phyloP scores from a whole-genome alignment of 2,329 filamentous ascomycete species.

The Xylogone sp. region DNA sequence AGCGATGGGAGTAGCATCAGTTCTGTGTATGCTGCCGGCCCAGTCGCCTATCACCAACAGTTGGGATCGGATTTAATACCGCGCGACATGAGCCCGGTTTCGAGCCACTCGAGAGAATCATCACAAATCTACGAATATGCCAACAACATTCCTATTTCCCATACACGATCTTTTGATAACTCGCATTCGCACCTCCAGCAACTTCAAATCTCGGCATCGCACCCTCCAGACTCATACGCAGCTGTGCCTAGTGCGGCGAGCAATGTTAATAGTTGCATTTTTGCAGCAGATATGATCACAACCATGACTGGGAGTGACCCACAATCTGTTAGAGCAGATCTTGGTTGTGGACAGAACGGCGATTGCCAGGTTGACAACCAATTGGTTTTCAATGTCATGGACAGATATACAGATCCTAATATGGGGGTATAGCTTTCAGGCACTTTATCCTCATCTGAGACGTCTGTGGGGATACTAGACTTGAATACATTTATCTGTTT shows the following conservation, averaged over 20 bases:
- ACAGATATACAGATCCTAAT: conserved; percentile 32
- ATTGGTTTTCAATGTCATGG: conserved; percentile 39
- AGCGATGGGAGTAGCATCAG: conserved; percentile 15
- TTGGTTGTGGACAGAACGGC: conserved; percentile 34
- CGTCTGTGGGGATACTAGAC: too few relatives aligned
- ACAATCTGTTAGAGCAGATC: conserved; percentile 32
- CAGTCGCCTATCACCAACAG: conserved; percentile 11
- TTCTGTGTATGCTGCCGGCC: conserved; percentile 6
- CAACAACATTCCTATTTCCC: conserved; percentile 12
- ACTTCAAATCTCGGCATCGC: conserved; percentile 6
- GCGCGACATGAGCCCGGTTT: conserved; percentile 10
- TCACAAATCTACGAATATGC: conserved; percentile 19
- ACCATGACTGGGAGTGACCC: conserved; percentile 35
- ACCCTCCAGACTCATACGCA: conserved; percentile 7
- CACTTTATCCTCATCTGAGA: too few relatives aligned
- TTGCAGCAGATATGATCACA: conserved; percentile 41
- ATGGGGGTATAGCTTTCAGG: conserved; percentile 14
- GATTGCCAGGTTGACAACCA: conserved; percentile 40
- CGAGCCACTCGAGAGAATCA: conserved; percentile 9
- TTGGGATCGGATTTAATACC: conserved; percentile 11
- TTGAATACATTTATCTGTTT: too few relatives aligned
- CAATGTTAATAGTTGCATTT: conserved; percentile 29
- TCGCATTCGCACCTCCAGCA: conserved; percentile 6
- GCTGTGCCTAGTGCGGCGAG: conserved; percentile 12
- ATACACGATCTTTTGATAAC: conserved; percentile 7